A percentile compares a stretch with the other conserved stretches of the same genome.
These are phyloP conservation scores for Pterulicium gracile DNA, from an alignment of 1,284 basidiomycete genomes.

Conservation along the genomic window DNA sequence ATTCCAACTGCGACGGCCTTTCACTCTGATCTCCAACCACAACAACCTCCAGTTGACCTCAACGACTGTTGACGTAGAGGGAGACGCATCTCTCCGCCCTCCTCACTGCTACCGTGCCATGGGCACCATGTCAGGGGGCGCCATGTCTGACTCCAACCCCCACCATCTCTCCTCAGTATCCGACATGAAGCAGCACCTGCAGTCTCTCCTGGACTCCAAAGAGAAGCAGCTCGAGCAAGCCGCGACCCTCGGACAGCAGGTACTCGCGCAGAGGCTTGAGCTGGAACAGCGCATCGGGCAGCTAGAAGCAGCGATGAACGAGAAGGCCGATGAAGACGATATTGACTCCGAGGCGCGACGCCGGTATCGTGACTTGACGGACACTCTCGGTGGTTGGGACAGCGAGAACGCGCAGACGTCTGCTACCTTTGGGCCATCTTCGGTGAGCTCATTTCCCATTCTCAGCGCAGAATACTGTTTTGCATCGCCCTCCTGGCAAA, in stretches of 20 bases:
- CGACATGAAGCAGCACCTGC: slow-evolving; percentile 67
- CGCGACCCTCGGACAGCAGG: slow-evolving; percentile 81
- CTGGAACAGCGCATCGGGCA: slow-evolving; percentile 79
- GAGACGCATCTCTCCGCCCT: too few species aligned
- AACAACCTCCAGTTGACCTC: too few species aligned
- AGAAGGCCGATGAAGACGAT: slow-evolving; percentile 46
- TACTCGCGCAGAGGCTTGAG: slow-evolving; percentile 85
- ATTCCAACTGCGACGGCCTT: background rate
- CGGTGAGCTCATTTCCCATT: slow-evolving; percentile 32
- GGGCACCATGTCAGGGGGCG: slow-evolving; percentile 1
- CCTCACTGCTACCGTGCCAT: slow-evolving; percentile 1
- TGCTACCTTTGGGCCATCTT: slow-evolving; percentile 49
- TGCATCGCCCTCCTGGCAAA: slow-evolving; percentile 1
- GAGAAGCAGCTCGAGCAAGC: slow-evolving; percentile 85
- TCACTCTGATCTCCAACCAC: background rate
- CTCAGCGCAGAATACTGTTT: background rate
- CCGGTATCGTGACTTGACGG: slow-evolving; percentile 68
- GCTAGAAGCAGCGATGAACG: slow-evolving; percentile 57
- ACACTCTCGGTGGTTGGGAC: slow-evolving; percentile 75
- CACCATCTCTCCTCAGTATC: slow-evolving; percentile 33
- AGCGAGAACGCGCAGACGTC: slow-evolving; percentile 74
- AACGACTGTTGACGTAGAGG: too few species aligned
- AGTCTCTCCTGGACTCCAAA: slow-evolving; percentile 77
- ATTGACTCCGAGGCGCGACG: slow-evolving; percentile 58
- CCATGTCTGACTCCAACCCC: background rate